phyloP scores from a whole-genome alignment of 495 filamentous ascomycete species.

The Pyrenula aspistea region DNA sequence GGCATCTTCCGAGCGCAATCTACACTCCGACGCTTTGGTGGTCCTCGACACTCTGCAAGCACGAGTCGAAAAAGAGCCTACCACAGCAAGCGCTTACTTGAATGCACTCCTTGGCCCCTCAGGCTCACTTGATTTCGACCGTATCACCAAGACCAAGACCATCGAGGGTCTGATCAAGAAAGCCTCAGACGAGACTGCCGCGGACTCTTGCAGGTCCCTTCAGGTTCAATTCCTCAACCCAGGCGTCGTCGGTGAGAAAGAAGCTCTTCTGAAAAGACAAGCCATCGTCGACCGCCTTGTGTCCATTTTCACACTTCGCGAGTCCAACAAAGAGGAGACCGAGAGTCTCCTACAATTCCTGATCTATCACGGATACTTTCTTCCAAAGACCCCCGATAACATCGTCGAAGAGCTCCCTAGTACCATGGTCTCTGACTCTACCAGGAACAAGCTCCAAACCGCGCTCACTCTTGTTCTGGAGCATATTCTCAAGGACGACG shows the following conservation, averaged over 20 bases:
- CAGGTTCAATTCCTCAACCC: neutral
- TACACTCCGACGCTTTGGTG: conserved; percentile 69
- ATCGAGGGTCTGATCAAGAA: conserved; percentile 60
- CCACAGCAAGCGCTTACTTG: conserved; percentile 45
- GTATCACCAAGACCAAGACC: conserved; percentile 78
- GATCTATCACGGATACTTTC: neutral
- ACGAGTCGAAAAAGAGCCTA: conserved; percentile 52
- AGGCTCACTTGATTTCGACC: conserved; percentile 72
- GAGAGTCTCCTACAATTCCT: neutral
- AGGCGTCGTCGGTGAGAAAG: neutral
- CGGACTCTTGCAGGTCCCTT: neutral
- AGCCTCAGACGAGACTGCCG: conserved; percentile 34
- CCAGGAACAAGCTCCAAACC: neutral
- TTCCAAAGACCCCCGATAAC: neutral
- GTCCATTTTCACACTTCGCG: neutral
- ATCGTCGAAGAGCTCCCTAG: neutral
- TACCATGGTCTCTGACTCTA: neutral
- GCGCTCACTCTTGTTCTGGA: neutral
- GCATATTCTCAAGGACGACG: neutral
- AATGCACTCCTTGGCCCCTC: conserved; percentile 51
- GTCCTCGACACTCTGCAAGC: conserved; percentile 53
- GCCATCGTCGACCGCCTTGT: neutral
- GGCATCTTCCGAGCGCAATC: conserved; percentile 67
- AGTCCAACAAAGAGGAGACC: neutral
- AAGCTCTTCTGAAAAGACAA: neutral